Conservation (phyloP, 306 rosid genomes). For the Abrus precatorius region DNA sequence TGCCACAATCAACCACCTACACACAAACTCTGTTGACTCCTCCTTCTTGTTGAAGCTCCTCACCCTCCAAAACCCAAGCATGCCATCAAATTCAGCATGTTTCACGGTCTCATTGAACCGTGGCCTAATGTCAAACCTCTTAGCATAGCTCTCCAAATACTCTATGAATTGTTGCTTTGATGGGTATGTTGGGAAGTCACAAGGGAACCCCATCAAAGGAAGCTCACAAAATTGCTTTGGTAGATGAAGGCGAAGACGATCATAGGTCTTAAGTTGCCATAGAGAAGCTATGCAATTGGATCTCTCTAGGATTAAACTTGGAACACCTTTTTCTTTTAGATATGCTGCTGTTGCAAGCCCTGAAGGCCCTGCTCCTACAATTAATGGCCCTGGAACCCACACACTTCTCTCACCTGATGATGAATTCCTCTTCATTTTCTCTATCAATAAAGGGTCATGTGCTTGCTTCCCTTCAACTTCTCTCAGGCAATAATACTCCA, state of each 20-base stretch:
- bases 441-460: conserved; percentile 67
- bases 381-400: conserved; percentile 63
- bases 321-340: conserved; percentile 59
- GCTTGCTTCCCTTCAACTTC: conserved; percentile 78
- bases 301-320: conserved; percentile 72
- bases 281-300: conserved; percentile 84
- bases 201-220: conserved; percentile 67
- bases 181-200: conserved; percentile 78
- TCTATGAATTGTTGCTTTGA: conserved; percentile 72
- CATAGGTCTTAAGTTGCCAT: conserved; percentile 86
- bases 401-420: conserved; percentile 32
- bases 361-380: conserved; percentile 90
- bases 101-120: conserved; percentile 63
- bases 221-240: conserved; percentile 87
- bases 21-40: conserved; percentile 56
- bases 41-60: conserved; percentile 31
- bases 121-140: conserved; percentile 59
- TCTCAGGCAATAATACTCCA: conserved; percentile 54
- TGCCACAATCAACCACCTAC: conserved; percentile 83
- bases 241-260: conserved; percentile 75
- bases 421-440: conserved; percentile 32
- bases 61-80: conserved; percentile 68
- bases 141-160: conserved; percentile 68
- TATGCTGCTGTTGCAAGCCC: conserved; percentile 86
- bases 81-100: conserved; percentile 61